Evolutionary conservation across 441 rosid species (phyloP), one percentile per base, ranked within the genome.

Genomic region (Populus hybrid): DNA sequence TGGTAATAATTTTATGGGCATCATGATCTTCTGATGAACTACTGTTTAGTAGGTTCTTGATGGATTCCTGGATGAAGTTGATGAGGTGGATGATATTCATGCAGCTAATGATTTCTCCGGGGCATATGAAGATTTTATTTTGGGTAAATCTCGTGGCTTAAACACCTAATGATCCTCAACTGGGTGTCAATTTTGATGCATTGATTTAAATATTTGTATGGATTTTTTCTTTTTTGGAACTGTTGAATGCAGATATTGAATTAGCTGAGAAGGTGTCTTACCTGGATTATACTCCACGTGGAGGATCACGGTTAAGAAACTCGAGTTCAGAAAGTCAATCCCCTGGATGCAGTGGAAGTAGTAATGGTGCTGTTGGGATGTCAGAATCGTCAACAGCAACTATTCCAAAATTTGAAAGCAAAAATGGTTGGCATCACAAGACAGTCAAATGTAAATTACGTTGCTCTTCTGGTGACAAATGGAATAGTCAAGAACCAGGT

Each of bases 61-160:
- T 77, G 97, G 93, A 69, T 76, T 91, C 87, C 86, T 93, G 64
- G 94, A 90, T 80, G 96, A 84, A 76, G 85, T 92, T 82, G 90
- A 88, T 71, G 94, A 91, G 82, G 90, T 88, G 74, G 97, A 91
- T 78, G 92, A 89, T 82, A 77, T 90, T 78, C 85, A 86, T 76
- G 92, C 90, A 28, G 86, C 91, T 18, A 80, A 86, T 36, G 85
- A 89, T 72, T 89, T 85, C 40, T 82, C 93, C 59, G 83, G 84
- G 74, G 86, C 80, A 59, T 87, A 86, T 77, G 88, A 86, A 83
- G 86, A 83, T 83, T 82, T 85, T 80, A 87, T 83, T 77, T 84
- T 86, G 82, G 97, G 94, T 93, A 83, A 84, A 36, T 33, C 40
- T 71, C 18, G n/a, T 77, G 53, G 20, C 73, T 69, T 56, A 56